These are phyloP conservation scores for Saccharomyces hybrid DNA, from an alignment of 1,139 yeast genomes.

Conservation along the genomic window DNA sequence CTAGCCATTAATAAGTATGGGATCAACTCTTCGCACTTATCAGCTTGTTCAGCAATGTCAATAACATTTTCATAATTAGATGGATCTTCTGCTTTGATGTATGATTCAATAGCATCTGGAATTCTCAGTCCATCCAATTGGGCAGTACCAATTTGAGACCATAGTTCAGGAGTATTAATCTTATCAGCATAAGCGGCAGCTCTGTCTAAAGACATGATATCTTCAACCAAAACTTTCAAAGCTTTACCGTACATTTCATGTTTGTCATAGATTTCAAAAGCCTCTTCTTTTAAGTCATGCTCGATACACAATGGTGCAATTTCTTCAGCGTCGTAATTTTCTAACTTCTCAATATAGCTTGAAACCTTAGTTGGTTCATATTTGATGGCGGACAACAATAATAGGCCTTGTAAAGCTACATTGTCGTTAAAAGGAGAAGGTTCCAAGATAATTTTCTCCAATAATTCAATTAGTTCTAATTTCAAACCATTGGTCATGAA, in stretches of 20 bases:
- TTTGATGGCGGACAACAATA: constrained; percentile 88
- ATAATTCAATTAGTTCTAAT: constrained; percentile 81
- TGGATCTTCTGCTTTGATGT: constrained; percentile 86
- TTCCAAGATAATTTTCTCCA: constrained; percentile 91
- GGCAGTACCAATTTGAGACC: constrained; percentile 95
- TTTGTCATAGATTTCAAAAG: constrained; percentile 85
- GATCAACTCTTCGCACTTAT: constrained; percentile 88
- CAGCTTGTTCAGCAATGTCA: constrained; percentile 92
- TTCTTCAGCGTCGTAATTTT: constrained; percentile 86
- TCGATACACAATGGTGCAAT: constrained; percentile 90
- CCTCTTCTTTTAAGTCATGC: constrained; percentile 85
- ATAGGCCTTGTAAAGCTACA: constrained; percentile 85
- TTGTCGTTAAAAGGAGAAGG: constrained; percentile 96
- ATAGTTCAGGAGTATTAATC: constrained; percentile 74
- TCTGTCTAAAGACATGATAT: constrained; percentile 87
- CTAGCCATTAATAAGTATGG: constrained; percentile 92
- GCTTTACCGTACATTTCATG: constrained; percentile 75
- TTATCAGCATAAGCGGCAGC: constrained; percentile 92
- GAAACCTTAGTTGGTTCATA: constrained; percentile 84
- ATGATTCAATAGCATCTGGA: constrained; percentile 84
- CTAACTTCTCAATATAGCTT: constrained; percentile 79
- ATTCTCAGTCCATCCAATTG: constrained; percentile 90
- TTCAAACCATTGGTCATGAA: constrained; percentile 95
- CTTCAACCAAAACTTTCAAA: constrained; percentile 84
- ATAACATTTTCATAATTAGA: constrained; percentile 85